Base-by-base conservation (phyloP, 202 grass and related monocot species). In the Schoenoplectus tabernaemontani region DNA sequence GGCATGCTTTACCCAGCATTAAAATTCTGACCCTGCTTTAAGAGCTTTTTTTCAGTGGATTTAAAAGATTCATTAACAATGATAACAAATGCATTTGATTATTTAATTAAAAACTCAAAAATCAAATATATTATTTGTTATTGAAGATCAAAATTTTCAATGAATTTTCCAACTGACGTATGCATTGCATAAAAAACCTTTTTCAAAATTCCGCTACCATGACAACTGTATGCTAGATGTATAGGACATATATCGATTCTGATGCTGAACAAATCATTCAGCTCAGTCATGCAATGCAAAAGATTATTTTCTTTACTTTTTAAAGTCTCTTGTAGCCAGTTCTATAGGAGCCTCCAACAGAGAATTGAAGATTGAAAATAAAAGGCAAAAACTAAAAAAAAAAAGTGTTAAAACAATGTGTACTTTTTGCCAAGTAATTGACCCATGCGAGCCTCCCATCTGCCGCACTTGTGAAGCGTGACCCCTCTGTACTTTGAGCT, bases 341-440 rank as follows among this genome's bases (percentile, higher is more conserved):
- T 24, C 8, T 70, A 24, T 47, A 47, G 12, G 9, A 70, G 66
- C 4, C 8, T 20, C 41, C 4, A 50, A 17, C 13, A 33, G 15
- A 74, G 46, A 53, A 74, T 34, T 74, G 69, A 74, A 74, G 46
- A 32, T 19, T 74, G 46, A 74, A 43, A 53, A 53, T 28, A 26
- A 73, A 16, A 33, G 7, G 10, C 4, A 30, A 22, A 32, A 62
- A 6, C 11, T 24, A 16, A 38, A 48, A 30, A 72, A 64, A n/a
- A 1, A 37, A 24, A 28, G 60, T 63, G n/a, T 12, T 4, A 13
- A 24, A 44, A 44, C 9, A 37, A 23, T 5, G 22, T 41, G 23
- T 97, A 98, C 95, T 98, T 98, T 86, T 98, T 98, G 68, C 91
- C 95, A 17, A 98, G 95, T 44, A 98, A 87, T 37, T 98, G 95